phyloP scores from a whole-genome alignment of 1,284 basidiomycete species.

The Cutaneotrichosporon mucoides region DNA sequence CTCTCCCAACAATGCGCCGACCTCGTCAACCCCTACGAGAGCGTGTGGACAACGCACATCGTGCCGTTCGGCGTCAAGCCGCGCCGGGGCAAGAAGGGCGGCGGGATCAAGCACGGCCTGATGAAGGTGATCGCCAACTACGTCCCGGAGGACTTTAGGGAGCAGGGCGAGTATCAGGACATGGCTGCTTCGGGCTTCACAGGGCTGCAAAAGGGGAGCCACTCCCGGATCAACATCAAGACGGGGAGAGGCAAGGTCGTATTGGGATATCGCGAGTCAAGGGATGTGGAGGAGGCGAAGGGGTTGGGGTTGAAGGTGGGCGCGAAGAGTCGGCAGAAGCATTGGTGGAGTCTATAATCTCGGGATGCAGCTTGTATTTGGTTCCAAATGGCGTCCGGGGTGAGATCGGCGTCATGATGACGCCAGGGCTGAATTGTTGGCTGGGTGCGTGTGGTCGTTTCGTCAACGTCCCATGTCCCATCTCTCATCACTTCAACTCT shows the following conservation, averaged over 20 bases:
- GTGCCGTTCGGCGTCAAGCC: constrained; percentile 19
- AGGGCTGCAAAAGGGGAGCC: constrained; percentile 21
- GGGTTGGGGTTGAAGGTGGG: constrained; percentile 7
- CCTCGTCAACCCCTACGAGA: constrained; percentile 29
- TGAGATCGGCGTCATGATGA: background rate
- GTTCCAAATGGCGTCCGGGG: no score
- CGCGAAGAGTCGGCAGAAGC: constrained; percentile 5
- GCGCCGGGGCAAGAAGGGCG: background rate
- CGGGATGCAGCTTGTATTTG: no score
- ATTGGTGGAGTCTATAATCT: constrained; percentile 12
- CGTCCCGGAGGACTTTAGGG: constrained; percentile 27
- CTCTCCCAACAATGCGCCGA: constrained; percentile 18
- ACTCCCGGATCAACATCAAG: constrained; percentile 29
- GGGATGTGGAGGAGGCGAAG: background rate
- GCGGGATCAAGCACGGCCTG: constrained; percentile 19
- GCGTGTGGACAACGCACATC: constrained; percentile 33
- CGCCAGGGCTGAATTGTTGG: background rate
- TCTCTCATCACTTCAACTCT: background rate
- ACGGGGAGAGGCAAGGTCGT: constrained; percentile 30
- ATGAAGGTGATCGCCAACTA: constrained; percentile 22
- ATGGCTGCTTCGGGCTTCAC: constrained; percentile 24
- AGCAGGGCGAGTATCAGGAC: constrained; percentile 30
- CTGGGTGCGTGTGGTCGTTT: no score
- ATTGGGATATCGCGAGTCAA: constrained; percentile 3
- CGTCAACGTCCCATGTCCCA: background rate